A percentile compares a stretch with the other conserved stretches of the same genome.
phyloP scores from a whole-genome alignment of 2,329 filamentous ascomycete species.

The Monosporascus sp. region DNA sequence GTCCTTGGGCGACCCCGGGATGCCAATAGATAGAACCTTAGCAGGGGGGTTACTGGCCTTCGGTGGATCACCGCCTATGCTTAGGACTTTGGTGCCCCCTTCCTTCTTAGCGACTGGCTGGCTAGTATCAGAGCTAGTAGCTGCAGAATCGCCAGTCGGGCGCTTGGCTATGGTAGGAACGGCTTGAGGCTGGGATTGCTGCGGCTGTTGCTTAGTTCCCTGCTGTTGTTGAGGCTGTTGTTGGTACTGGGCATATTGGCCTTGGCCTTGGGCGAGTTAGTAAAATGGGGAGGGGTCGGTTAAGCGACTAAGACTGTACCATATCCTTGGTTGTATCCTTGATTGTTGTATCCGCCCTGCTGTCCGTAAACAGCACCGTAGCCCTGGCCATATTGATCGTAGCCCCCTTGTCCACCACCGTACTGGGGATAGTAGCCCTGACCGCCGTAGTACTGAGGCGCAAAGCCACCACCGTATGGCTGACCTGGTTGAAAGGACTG shows the following conservation, averaged over 20 bases:
- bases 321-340: slow-evolving; percentile 30
- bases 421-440: slow-evolving; percentile 54
- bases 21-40: slow-evolving; percentile 75
- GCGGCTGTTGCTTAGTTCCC: slow-evolving; percentile 43
- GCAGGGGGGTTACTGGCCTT: slow-evolving; percentile 42
- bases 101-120: slow-evolving; percentile 51
- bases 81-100: slow-evolving; percentile 59
- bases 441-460: slow-evolving; percentile 47
- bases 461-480: slow-evolving; percentile 55
- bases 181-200: slow-evolving; percentile 32
- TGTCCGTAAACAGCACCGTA: slow-evolving; percentile 48
- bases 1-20: slow-evolving; percentile 47
- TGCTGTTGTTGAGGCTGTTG: slow-evolving; percentile 37
- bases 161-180: slow-evolving; percentile 60
- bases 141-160: slow-evolving; percentile 37
- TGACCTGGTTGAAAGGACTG: slow-evolving; percentile 69
- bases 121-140: slow-evolving; percentile 35
- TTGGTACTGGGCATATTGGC: slow-evolving; percentile 50
- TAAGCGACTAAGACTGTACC: slow-evolving; percentile 21
- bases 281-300: slow-evolving; percentile 13
- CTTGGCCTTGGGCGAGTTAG: slow-evolving; percentile 34
- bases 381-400: slow-evolving; percentile 49
- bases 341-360: slow-evolving; percentile 34
- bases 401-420: slow-evolving; percentile 33
- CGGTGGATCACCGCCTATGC: slow-evolving; percentile 50